These are phyloP conservation scores for Mucor ambiguus DNA, from an alignment of 371 early-diverging fungal genomes.

Conservation along the genomic window DNA sequence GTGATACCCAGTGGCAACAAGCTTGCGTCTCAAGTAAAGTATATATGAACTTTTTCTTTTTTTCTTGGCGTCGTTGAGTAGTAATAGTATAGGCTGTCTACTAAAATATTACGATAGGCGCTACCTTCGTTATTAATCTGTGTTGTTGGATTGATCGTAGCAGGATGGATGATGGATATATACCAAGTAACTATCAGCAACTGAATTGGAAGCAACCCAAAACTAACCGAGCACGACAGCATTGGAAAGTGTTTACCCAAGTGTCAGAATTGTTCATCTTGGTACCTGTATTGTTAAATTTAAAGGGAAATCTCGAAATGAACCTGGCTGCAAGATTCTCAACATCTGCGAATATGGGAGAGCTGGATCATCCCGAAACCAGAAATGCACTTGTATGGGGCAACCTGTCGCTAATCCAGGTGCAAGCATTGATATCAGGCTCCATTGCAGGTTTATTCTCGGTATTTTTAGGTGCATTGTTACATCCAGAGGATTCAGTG, in stretches of 20 bases:
- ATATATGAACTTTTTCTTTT: not conserved
- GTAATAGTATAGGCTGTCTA: not conserved
- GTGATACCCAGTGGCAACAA: constrained; percentile 16
- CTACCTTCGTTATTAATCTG: constrained; percentile 76
- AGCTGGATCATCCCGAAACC: constrained; percentile 55
- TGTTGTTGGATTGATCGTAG: constrained; percentile 71
- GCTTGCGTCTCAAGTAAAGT: constrained; percentile 34
- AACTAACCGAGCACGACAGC: constrained; percentile 30
- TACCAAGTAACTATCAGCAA: constrained; percentile 57
- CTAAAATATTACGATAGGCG: constrained; percentile 49
- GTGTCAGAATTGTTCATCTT: constrained; percentile 84
- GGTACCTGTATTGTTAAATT: constrained; percentile 81
- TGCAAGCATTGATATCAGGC: constrained; percentile 74
- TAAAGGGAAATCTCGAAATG: constrained; percentile 92
- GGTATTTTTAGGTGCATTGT: constrained; percentile 60
- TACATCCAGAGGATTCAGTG: constrained; percentile 52
- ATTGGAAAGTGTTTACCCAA: constrained; percentile 72
- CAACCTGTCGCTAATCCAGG: constrained; percentile 73
- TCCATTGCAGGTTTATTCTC: constrained; percentile 72
- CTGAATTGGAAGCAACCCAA: not conserved
- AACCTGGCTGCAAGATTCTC: constrained; percentile 85
- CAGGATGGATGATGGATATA: constrained; percentile 76
- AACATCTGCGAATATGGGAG: constrained; percentile 76
- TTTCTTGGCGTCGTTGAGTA: not conserved
- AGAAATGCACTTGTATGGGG: constrained; percentile 62